Base-by-base conservation (phyloP, 768 basidiomycete species). In the Suillus subluteus region DNA sequence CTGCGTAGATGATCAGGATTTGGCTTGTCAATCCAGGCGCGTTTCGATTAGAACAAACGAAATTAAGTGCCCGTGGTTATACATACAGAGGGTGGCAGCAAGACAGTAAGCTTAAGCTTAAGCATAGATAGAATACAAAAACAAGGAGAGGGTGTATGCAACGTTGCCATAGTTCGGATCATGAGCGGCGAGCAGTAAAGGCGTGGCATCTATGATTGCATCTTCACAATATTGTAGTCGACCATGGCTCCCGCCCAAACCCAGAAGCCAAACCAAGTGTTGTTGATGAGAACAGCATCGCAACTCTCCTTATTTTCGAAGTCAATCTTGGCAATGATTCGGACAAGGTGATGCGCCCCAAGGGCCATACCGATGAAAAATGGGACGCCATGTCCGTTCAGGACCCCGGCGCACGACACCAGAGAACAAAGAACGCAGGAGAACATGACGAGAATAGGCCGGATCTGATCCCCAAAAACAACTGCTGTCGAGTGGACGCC, bases 401-500 rank as follows among this genome's bases (percentile, higher is more conserved):
- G 72, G 69, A 82, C 74, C 0, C 91, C 91, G 0, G 84, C 82
- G 32, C 80, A 66, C n/a, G 80, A 75, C 9, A 55, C 18, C 32
- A 93, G 80, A 72, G 84, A 77, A 6, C 76, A 72, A 50, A 89
- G 72, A 73, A 92, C 89, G 6, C 83, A 55, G 1, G 84, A 86
- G 71, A 89, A 88, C 41, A 72, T 65, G 9, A 84, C 73, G 43
- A 92, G 82, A 67, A 91, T 79, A 0, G 86, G 83, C 1, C 85
- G 81, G 43, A 90, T 86, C 75, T 83, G 82, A 4, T 80, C 75
- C 15, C 88, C 90, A 72, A 91, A 92, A 21, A 91, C 81, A 55
- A 93, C 83, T 0, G 92, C 91, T 30, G 90, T 93, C 9, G 91
- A 92, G 67, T 87, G 86, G 50, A 93, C 86, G n/a, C 89, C 89